Conservation (phyloP, 805 yeast genomes). For the Teunomyces funiuensis region DNA sequence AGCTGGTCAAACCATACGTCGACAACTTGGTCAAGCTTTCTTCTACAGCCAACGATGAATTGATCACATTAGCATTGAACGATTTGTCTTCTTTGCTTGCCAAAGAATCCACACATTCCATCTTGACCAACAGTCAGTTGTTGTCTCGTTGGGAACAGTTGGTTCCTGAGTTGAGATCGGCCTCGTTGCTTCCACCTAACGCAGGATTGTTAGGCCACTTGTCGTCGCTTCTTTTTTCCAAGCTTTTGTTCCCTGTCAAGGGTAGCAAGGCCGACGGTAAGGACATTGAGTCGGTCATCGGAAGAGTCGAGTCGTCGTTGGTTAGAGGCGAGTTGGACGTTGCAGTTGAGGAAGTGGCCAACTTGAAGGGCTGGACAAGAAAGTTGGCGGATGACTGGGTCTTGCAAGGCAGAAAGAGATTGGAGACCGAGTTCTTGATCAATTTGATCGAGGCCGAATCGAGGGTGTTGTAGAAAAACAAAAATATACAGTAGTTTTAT, state of each 20-base stretch:
- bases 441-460: slow-evolving; percentile 67
- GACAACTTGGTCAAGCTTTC: slow-evolving; percentile 29
- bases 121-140: slow-evolving; percentile 75
- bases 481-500: too few relatives aligned
- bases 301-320: slow-evolving; percentile 77
- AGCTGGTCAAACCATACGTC: slow-evolving; percentile 37
- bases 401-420: slow-evolving; percentile 79
- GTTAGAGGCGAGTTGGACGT: slow-evolving; percentile 73
- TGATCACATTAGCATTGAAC: slow-evolving; percentile 30
- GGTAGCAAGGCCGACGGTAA: slow-evolving; percentile 74
- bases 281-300: slow-evolving; percentile 86
- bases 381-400: slow-evolving; percentile 91
- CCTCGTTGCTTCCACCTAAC: slow-evolving; percentile 87
- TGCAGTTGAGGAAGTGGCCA: slow-evolving; percentile 91
- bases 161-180: slow-evolving; percentile 83
- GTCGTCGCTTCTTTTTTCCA: slow-evolving; percentile 74
- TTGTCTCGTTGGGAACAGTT: slow-evolving; percentile 77
- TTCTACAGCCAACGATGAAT: slow-evolving; percentile 29
- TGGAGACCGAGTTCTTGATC: slow-evolving; percentile 82
- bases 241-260: slow-evolving; percentile 69
- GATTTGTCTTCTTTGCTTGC: slow-evolving; percentile 37
- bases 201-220: slow-evolving; percentile 94
- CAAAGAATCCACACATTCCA: slow-evolving; percentile 45
- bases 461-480: slow-evolving; percentile 30
- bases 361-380: slow-evolving; percentile 91